These are phyloP conservation scores for Synchytrium microbalum DNA, from an alignment of 371 early-diverging fungal species.

Conservation along the genomic window DNA sequence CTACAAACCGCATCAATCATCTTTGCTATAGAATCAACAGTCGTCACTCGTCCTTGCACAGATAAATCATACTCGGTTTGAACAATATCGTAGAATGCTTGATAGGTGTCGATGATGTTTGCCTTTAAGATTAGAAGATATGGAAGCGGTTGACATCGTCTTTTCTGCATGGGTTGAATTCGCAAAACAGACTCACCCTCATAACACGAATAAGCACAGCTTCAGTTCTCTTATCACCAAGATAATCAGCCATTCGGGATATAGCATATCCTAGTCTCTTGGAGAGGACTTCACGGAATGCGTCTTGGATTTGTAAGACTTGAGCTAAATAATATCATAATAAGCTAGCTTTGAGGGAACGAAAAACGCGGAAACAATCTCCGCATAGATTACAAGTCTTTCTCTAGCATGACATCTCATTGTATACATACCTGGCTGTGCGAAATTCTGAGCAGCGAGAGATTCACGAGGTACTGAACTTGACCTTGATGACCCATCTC, in stretches of 20 bases:
- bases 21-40: background rate
- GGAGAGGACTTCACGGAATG: slow-evolving; percentile 49
- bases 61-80: slow-evolving; percentile 42
- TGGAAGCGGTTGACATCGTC: background rate
- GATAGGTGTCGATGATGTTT: slow-evolving; percentile 60
- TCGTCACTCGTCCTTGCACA: background rate
- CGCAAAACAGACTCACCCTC: slow-evolving; percentile 39
- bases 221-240: slow-evolving; percentile 69
- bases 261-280: slow-evolving; percentile 48
- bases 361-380: slow-evolving; percentile 14
- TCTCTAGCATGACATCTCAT: too few species aligned
- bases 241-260: slow-evolving; percentile 54
- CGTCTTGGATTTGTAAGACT: slow-evolving; percentile 16
- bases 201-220: slow-evolving; percentile 62
- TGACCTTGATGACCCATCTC: slow-evolving; percentile 14
- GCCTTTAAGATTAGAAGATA: slow-evolving; percentile 30
- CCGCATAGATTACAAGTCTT: too few species aligned
- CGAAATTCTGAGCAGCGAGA: slow-evolving; percentile 36
- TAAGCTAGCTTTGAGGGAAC: slow-evolving; percentile 15
- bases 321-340: slow-evolving; percentile 3
- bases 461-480: slow-evolving; percentile 12
- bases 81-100: slow-evolving; percentile 50
- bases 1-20: background rate
- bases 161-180: background rate
- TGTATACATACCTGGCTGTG: slow-evolving; percentile 28